Evolutionary conservation across 225 moss, liverwort and hornwort species (phyloP).

Genomic region (Straminergon stramineum): DNA sequence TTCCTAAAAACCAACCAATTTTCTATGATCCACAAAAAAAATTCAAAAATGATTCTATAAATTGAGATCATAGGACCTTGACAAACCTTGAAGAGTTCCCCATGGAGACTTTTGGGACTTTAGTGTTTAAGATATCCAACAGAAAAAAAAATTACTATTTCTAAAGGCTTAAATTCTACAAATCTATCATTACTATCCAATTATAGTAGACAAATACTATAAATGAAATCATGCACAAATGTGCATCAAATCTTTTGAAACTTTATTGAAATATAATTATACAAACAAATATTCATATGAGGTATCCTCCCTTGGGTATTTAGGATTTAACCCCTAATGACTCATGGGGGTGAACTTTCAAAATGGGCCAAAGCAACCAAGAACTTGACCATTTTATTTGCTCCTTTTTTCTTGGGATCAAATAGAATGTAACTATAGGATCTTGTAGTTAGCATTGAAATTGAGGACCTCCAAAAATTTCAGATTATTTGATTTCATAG

Average conservation of each 20-base stretch:
- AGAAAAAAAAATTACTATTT: neutral
- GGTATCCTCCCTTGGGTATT: neutral
- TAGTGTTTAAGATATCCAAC: no score
- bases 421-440: no score
- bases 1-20: rapidly evolving
- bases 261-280: neutral
- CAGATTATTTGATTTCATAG: no score
- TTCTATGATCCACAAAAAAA: neutral
- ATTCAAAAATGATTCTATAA: neutral
- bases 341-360: no score
- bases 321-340: neutral
- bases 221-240: neutral
- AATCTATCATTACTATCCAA: neutral
- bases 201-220: neutral
- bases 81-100: rapidly evolving
- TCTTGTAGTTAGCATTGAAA: no score
- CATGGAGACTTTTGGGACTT: rapidly evolving
- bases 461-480: no score
- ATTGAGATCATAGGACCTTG: neutral
- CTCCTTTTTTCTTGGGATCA: no score
- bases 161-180: neutral
- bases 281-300: neutral
- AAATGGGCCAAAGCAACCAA: no score
- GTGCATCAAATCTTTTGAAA: neutral
- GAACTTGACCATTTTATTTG: no score